Conservation (phyloP, 1,284 basidiomycete species). For the Microbotryomycetes sp. region DNA sequence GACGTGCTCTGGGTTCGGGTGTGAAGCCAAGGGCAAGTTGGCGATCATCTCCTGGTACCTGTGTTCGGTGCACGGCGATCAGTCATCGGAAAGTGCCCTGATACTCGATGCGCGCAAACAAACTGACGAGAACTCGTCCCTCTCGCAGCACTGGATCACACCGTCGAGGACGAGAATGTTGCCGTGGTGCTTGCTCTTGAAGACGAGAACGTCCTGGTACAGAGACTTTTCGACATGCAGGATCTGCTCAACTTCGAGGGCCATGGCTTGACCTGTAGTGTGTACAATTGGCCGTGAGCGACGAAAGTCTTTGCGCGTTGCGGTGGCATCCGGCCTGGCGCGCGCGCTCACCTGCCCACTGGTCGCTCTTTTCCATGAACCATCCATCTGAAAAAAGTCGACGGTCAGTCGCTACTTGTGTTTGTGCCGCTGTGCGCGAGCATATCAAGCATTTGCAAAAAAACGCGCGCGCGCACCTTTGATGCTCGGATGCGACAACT, state of each 20-base stretch:
- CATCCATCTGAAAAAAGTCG: neutral
- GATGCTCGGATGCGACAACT: neutral
- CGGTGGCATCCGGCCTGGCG: too few relatives aligned
- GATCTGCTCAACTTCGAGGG: constrained; percentile 89
- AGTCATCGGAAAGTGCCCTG: neutral
- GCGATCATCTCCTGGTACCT: constrained; percentile 99
- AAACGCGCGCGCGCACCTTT: neutral
- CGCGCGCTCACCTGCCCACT: neutral
- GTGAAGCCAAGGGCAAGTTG: constrained; percentile 86
- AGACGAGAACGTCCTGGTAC: constrained; percentile 94
- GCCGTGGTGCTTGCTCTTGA: constrained; percentile 88
- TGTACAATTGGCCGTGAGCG: neutral
- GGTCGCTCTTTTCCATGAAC: neutral
- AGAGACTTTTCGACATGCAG: constrained; percentile 88
- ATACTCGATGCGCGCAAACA: neutral
- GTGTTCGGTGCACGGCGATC: neutral
- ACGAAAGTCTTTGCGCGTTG: neutral
- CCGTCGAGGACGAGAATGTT: constrained; percentile 96
- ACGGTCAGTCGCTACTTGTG: neutral
- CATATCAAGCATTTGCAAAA: neutral
- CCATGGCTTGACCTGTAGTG: constrained; percentile 70
- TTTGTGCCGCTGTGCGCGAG: neutral
- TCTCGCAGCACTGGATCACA: constrained; percentile 81
- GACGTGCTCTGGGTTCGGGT: constrained; percentile 93
- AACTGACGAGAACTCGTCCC: constrained; percentile 93